Conservation (phyloP, 345 rosid species). For the Garcia nutans region DNA sequence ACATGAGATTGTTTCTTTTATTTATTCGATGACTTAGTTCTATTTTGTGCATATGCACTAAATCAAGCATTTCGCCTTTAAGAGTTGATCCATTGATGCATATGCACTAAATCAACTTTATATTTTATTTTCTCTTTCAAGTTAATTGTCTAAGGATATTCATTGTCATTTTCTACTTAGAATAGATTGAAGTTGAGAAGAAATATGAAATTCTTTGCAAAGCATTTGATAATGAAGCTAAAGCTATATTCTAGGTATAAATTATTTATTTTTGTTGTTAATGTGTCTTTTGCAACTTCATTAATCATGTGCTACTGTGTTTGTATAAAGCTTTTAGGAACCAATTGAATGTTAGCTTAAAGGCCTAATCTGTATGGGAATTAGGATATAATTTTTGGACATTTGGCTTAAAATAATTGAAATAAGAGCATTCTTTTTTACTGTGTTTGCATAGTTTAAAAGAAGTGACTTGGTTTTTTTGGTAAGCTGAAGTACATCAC, state of each 20-base stretch:
- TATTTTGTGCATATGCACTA: constrained; percentile 53
- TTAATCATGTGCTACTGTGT: too few species aligned
- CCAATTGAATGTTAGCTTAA: too few species aligned
- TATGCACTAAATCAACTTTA: too few species aligned
- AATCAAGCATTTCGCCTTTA: constrained; percentile 85
- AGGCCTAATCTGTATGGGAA: too few species aligned
- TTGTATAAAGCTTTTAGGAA: too few species aligned
- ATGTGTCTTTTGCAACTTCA: too few species aligned
- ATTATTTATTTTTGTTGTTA: neutral
- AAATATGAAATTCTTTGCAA: constrained; percentile 93
- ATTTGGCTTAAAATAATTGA: too few species aligned
- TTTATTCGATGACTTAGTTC: neutral
- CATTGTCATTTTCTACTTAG: neutral
- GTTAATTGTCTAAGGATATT: neutral
- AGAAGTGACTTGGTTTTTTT: too few species aligned
- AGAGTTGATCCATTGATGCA: constrained; percentile 63
- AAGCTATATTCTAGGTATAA: constrained; percentile 60
- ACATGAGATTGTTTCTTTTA: neutral
- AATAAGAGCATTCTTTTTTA: too few species aligned
- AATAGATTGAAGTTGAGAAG: constrained; percentile 46
- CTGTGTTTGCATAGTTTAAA: too few species aligned
- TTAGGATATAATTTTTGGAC: too few species aligned
- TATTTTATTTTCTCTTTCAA: neutral
- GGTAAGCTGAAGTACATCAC: too few species aligned
- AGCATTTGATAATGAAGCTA: constrained; percentile 67